Conservation (phyloP, 1,284 basidiomycete species). For the Moesziomyces globuligerus region DNA sequence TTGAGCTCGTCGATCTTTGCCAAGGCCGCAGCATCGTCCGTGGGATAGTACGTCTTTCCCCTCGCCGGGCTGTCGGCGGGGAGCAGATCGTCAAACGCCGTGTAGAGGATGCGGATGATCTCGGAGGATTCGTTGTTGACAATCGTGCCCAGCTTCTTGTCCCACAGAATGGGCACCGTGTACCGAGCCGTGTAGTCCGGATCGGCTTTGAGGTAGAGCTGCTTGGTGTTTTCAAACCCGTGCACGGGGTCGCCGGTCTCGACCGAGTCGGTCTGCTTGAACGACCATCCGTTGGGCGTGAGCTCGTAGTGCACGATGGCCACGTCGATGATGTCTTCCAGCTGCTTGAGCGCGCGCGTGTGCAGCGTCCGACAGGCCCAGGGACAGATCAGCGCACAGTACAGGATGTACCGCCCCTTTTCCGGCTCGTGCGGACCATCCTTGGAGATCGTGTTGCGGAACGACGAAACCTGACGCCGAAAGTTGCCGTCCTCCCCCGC, state of each 20-base stretch:
- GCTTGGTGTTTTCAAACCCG: constrained; percentile 31
- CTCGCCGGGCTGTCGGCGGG: constrained; percentile 30
- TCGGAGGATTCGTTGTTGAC: constrained; percentile 76
- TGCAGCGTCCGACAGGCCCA: constrained; percentile 93
- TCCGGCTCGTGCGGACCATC: constrained; percentile 82
- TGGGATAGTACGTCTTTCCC: constrained; percentile 73
- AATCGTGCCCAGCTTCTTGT: constrained; percentile 84
- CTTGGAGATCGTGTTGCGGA: constrained; percentile 74
- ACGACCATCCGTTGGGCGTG: constrained; percentile 87
- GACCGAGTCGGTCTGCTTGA: constrained; percentile 66
- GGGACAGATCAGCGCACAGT: constrained; percentile 69
- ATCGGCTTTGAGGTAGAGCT: constrained; percentile 79
- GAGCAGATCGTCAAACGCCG: constrained; percentile 53
- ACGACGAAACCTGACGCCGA: constrained; percentile 78
- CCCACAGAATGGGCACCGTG: constrained; percentile 81
- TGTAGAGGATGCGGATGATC: constrained; percentile 87
- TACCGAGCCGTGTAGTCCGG: constrained; percentile 67
- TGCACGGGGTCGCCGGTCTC: constrained; percentile 67
- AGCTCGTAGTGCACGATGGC: constrained; percentile 81
- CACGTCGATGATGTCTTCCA: constrained; percentile 75
- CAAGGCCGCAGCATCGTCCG: constrained; percentile 10
- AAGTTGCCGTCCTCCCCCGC: constrained; percentile 77
- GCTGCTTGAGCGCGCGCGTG: constrained; percentile 85
- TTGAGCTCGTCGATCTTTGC: constrained; percentile 81
- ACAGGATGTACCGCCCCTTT: constrained; percentile 73